Evolutionary conservation across 352 stramenopile species (phyloP).

Genomic region (Ophiocytium majus): DNA sequence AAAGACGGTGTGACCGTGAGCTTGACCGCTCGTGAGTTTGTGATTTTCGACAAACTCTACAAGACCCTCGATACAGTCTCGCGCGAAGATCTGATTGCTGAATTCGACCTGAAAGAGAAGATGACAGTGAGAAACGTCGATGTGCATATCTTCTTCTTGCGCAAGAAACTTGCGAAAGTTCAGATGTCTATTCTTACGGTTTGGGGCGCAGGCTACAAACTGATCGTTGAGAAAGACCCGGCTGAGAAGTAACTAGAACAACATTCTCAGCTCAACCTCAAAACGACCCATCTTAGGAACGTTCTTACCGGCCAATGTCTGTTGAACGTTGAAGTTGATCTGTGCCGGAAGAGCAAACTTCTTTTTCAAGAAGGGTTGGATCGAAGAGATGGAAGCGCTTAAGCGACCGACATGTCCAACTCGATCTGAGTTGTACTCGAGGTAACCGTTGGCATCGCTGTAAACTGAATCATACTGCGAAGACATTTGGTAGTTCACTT

Average conservation of each 20-base stretch:
- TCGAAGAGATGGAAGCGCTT: constrained; percentile 4
- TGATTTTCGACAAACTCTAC: neutral
- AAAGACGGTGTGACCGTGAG: neutral
- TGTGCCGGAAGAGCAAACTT: constrained; percentile 7
- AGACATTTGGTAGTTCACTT: neutral
- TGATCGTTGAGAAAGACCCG: no score
- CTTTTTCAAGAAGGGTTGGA: constrained; percentile 18
- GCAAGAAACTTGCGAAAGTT: neutral
- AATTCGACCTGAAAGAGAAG: neutral
- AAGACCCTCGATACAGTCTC: neutral
- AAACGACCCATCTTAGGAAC: constrained; percentile 4
- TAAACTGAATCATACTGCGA: neutral
- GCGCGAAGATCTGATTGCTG: neutral
- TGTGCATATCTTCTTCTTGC: neutral
- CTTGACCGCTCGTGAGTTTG: neutral
- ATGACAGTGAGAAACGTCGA: neutral
- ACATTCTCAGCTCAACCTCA: constrained; percentile 4
- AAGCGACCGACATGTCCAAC: neutral
- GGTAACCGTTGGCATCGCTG: neutral
- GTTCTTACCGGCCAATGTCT: neutral
- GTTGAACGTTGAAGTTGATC: neutral
- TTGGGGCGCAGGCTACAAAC: neutral
- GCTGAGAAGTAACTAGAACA: no score
- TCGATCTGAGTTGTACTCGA: neutral
- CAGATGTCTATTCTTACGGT: neutral